Conservation (phyloP, 176 grass and related monocot genomes). For the Thinopyrum elongatum region DNA sequence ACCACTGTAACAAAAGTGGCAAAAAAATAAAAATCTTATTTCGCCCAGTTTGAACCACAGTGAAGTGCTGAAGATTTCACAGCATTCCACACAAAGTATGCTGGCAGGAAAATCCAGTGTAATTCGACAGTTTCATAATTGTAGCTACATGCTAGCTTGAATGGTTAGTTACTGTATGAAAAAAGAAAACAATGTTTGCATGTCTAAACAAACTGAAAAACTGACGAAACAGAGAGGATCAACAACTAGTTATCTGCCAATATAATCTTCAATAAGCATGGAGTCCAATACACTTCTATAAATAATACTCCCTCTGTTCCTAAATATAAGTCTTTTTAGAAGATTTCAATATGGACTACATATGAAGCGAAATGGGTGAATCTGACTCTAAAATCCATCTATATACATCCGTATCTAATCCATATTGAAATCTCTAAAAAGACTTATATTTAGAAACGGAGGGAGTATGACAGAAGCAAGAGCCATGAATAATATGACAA, state of each 20-base stretch:
- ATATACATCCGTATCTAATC: too few species aligned
- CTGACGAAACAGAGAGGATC: background rate
- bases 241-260: background rate
- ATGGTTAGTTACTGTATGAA: slow-evolving; percentile 10
- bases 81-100: background rate
- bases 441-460: too few species aligned
- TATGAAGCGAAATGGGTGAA: too few species aligned
- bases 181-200: background rate
- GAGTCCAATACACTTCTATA: background rate
- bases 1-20: background rate
- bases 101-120: background rate
- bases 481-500: background rate
- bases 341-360: too few species aligned
- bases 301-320: too few species aligned
- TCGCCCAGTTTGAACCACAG: background rate
- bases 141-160: background rate
- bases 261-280: background rate
- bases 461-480: slow-evolving; percentile 2
- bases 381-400: too few species aligned
- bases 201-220: background rate
- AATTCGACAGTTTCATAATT: background rate
- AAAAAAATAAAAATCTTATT: background rate
- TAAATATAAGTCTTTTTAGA: too few species aligned
- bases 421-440: too few species aligned
- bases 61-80: background rate